Percentiles rank a stretch among this genome's conserved stretches.
Evolutionary conservation across 202 grass and related monocot species (phyloP).

Genomic region (Zizania palustris): DNA sequence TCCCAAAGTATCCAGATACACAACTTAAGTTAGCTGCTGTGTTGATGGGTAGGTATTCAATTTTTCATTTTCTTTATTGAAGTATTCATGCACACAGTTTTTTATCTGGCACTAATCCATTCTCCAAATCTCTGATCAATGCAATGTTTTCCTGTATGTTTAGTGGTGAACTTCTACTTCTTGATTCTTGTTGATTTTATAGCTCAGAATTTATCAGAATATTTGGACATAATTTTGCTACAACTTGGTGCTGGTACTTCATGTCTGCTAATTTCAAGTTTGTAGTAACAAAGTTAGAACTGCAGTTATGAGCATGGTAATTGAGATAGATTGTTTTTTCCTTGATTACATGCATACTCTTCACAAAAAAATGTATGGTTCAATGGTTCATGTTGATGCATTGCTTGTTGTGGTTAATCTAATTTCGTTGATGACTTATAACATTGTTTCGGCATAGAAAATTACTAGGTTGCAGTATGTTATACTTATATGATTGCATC

Average conservation of each 20-base stretch:
- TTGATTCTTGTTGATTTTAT: slow-evolving; percentile 16
- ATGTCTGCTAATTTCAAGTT: not conserved
- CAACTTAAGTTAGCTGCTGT: slow-evolving; percentile 87
- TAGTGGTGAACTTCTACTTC: slow-evolving; percentile 7
- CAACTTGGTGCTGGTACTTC: slow-evolving; percentile 11
- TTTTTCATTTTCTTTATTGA: slow-evolving; percentile 22
- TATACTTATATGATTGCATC: not conserved
- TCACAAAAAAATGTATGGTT: slow-evolving; percentile 7
- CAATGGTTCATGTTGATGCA: not conserved
- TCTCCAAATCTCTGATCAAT: not conserved
- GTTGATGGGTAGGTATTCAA: slow-evolving; percentile 71
- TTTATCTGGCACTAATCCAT: slow-evolving; percentile 13
- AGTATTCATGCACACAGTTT: slow-evolving; percentile 10
- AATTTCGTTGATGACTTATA: not conserved
- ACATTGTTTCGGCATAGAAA: not conserved
- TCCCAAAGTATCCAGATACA: slow-evolving; percentile 86
- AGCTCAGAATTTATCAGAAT: not conserved
- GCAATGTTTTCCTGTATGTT: slow-evolving; percentile 29
- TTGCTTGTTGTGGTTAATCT: slow-evolving; percentile 1
- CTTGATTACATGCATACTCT: slow-evolving; percentile 13
- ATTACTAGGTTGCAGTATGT: not conserved
- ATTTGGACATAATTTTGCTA: slow-evolving; percentile 16
- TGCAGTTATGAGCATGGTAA: slow-evolving; percentile 4
- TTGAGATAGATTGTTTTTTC: slow-evolving; percentile 15
- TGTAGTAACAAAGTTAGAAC: slow-evolving; percentile 16